Evolutionary conservation across 257 asterid genomes (phyloP).

Genomic region (Capsicum chinense): DNA sequence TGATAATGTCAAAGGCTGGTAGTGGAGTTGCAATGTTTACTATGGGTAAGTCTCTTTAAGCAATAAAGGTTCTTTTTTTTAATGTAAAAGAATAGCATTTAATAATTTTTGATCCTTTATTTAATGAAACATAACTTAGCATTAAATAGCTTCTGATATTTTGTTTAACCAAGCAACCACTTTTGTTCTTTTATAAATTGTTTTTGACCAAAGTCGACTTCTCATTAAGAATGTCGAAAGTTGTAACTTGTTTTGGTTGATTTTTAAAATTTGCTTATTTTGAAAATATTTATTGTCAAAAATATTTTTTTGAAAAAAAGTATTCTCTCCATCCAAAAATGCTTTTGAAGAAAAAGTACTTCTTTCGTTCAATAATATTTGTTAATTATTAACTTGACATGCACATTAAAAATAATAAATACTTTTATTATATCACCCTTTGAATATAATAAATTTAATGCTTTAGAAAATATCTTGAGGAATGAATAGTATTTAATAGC

Average conservation of each 20-base stretch:
- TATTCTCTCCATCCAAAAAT: too few relatives aligned
- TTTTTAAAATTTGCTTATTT: not conserved
- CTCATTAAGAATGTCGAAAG: not conserved
- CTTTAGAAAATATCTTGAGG: too few relatives aligned
- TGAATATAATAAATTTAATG: too few relatives aligned
- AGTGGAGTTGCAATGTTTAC: constrained; percentile 66
- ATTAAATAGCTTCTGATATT: not conserved
- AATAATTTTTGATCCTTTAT: not conserved
- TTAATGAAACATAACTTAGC: not conserved
- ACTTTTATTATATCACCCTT: too few relatives aligned
- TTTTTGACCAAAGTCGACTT: not conserved
- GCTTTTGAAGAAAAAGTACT: too few relatives aligned
- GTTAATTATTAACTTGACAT: too few relatives aligned
- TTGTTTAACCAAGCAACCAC: not conserved
- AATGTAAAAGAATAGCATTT: not conserved
- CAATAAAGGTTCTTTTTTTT: not conserved
- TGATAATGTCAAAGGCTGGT: constrained; percentile 67
- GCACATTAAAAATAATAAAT: too few relatives aligned
- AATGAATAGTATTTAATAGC: too few relatives aligned
- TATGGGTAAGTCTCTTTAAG: constrained; percentile 47
- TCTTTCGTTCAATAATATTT: too few relatives aligned
- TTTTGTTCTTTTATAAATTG: not conserved
- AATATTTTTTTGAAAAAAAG: too few relatives aligned
- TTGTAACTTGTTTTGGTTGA: not conserved
- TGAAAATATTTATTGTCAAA: not conserved